Evolutionary conservation across 202 grass and related monocot genomes (phyloP), one percentile per base, ranked within the genome.

Genomic region (Setaria viridis): DNA sequence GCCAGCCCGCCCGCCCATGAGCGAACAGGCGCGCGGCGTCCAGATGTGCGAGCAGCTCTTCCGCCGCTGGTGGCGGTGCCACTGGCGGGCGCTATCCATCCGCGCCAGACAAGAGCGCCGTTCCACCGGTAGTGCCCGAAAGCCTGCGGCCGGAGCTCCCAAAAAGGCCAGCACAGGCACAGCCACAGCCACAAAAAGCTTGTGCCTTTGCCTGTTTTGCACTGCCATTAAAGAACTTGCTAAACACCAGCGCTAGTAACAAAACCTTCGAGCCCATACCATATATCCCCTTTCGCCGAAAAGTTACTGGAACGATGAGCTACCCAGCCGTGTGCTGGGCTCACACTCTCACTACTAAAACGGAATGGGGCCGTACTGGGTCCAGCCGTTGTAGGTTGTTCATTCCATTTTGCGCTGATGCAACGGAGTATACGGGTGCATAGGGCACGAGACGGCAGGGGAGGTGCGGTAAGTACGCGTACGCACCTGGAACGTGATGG

Each of bases 401-500:
- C 25, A 25, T 73, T 33, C 59, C 45, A 35, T 68, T 17, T 17
- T 55, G 49, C 33, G 60, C 32, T 81, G 78, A 62, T 25, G 78
- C 64, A 65, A 10, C n/a, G 62, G 13, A 62, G 55, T 25, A 25
- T 25, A 25, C 25, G 25, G 25, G 25, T 25, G 25, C 25, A 25
- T 25, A 25, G 25, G 25, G 25, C 25, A 25, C 25, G 7, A 20
- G 37, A 43, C 19, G 77, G 73, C 33, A 10, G 56, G 17, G 4
- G 2, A 1, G 19, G 16, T 50, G 13, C 9, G 15, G 39, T 41
- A 41, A 41, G 11, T 13, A 21, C 5, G 35, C 11, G 71, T 67
- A 56, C 49, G 76, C 58, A 99, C 96, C 96, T 92, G 85, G 80
- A 99, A 99, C 74, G 91, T 91, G 30, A 99, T 64, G 81, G 90